phyloP scores from a whole-genome alignment of 1,284 basidiomycete species.

The Rhodotorula sp. region DNA sequence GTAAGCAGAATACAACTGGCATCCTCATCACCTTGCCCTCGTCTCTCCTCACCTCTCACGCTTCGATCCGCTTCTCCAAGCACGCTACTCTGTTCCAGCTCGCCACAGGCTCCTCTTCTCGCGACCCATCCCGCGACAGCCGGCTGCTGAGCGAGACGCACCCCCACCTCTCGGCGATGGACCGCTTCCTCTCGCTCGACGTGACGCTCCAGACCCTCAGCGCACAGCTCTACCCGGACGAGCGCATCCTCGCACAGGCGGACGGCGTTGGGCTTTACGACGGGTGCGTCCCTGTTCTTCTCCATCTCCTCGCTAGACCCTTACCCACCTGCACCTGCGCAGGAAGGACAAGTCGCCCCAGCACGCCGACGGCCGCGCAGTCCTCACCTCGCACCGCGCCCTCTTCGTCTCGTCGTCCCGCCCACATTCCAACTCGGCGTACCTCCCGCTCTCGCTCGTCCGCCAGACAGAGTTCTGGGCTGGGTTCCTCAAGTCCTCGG shows the following conservation, averaged over 20 bases:
- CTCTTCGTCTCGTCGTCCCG: slow-evolving; percentile 67
- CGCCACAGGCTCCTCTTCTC: too few species aligned
- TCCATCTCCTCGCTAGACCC: slow-evolving; percentile 28
- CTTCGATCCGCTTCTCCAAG: too few species aligned
- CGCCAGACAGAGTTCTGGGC: slow-evolving; percentile 84
- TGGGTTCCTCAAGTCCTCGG: slow-evolving; percentile 75
- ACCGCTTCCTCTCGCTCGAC: slow-evolving; percentile 30
- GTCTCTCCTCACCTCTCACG: too few species aligned
- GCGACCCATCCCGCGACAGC: too few species aligned
- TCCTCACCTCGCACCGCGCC: slow-evolving; percentile 80
- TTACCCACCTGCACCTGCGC: slow-evolving; percentile 3
- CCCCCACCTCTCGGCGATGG: slow-evolving; percentile 9
- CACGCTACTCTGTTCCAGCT: too few species aligned
- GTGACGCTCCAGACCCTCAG: slow-evolving; percentile 38
- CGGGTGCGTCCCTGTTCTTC: slow-evolving; percentile 65
- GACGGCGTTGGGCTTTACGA: slow-evolving; percentile 84
- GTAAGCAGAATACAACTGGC: too few species aligned
- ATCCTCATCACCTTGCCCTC: too few species aligned
- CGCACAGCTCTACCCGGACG: slow-evolving; percentile 61
- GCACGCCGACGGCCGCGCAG: slow-evolving; percentile 70
- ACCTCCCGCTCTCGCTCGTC: slow-evolving; percentile 62
- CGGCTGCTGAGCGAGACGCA: too few species aligned
- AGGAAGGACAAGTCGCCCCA: slow-evolving; percentile 77
- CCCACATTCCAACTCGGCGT: slow-evolving; percentile 52
- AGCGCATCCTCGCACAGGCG: slow-evolving; percentile 70